Evolutionary conservation across 2,329 filamentous ascomycete species (phyloP).

Genomic region (Dothiorella sarmentorum): DNA sequence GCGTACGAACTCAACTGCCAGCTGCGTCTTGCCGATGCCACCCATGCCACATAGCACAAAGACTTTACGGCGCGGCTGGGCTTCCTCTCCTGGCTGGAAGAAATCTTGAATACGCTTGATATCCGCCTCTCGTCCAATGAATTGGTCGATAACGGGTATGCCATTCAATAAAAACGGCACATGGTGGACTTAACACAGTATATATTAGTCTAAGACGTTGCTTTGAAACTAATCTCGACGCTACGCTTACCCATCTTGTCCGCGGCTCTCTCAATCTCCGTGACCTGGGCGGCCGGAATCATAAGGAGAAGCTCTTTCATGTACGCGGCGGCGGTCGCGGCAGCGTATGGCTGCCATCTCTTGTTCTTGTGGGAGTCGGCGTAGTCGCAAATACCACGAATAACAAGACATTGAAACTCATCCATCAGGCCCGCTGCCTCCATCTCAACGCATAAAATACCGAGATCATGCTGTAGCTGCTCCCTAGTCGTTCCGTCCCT

Average conservation of each 20-base stretch:
- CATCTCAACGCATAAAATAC: constrained; percentile 9
- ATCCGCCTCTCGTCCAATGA: too few species aligned
- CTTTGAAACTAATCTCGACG: too few species aligned
- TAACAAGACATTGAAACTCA: constrained; percentile 11
- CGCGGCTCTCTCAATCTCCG: constrained; percentile 22
- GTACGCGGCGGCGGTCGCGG: constrained; percentile 26
- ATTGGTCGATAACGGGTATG: too few species aligned
- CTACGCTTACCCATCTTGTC: background rate
- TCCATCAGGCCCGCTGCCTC: constrained; percentile 21
- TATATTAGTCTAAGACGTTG: too few species aligned
- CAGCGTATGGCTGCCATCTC: constrained; percentile 30
- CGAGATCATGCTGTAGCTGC: background rate
- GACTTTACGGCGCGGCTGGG: background rate
- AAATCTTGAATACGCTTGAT: too few species aligned
- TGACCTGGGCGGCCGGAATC: constrained; percentile 21
- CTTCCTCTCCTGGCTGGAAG: too few species aligned
- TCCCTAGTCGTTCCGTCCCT: constrained; percentile 19
- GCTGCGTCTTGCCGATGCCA: constrained; percentile 24
- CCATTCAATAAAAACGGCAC: too few species aligned
- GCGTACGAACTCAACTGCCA: constrained; percentile 22
- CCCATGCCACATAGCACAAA: constrained; percentile 22
- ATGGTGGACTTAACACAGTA: too few species aligned
- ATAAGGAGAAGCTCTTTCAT: constrained; percentile 22
- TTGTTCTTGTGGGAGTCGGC: constrained; percentile 29
- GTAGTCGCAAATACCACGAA: constrained; percentile 14